Percentiles rank a stretch among this genome's conserved stretches.
phyloP scores from a whole-genome alignment of 345 rosid genomes.

The Arabidopsis thaliana region TAIR10.1 NC_003070.9:10541001-10541500 shows the following conservation, averaged over 20 bases:
- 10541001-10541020: conserved; percentile 33
- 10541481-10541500: neutral
- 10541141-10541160: no score
- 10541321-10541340: neutral
- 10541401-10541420: conserved; percentile 8
- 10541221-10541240: neutral
- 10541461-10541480: no score
- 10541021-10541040: conserved; percentile 30
- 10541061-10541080: conserved; percentile 44
- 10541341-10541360: conserved; percentile 11
- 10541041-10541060: conserved; percentile 28
- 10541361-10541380: conserved; percentile 19
- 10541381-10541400: conserved; percentile 31
- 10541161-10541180: no score
- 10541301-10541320: neutral
- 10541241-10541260: neutral
- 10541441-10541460: neutral
- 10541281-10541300: neutral
- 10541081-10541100: conserved; percentile 39
- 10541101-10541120: neutral
- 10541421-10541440: neutral
- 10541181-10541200: no score
- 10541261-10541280: conserved; percentile 7
- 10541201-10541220: neutral
- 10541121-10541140: no score